Base-by-base conservation (phyloP, 352 stramenopile genomes). In the Globisporangium sylvaticum region DNA sequence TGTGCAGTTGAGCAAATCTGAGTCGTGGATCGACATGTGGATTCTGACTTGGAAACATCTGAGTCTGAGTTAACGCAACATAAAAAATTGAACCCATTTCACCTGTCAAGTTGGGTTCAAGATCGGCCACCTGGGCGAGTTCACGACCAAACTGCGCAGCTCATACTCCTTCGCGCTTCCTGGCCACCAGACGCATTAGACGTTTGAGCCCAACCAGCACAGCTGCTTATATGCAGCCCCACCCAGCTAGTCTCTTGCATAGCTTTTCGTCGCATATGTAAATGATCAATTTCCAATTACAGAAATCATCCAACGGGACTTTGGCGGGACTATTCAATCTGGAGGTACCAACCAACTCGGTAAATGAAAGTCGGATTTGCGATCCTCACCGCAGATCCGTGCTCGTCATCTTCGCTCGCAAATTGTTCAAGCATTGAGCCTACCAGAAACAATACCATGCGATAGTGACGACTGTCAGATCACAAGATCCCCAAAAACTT, bases 341-440 rank as follows among this genome's bases (percentile, higher is more conserved):
- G 37, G 37, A 44, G 37, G 37, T n/a, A 7, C 15, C 15, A 48
- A 48, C 15, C 39, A 44, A 44, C 37, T 44, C 37, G 14, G 37
- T 15, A 44, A 15, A 44, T 48, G 15, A n/a, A 22, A 22, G 18
- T 18, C 42, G 20, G 7, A 3, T 8, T n/a, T 10, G 6, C 20
- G 12, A 31, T n/a, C 20, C 31, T 70, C 52, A 92, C 55, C 82
- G 79, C 50, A 92, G 73, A 62, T 92, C 82, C 12, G 64, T 69
- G 25, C 66, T 80, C 39, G 65, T 66, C 59, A 92, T 78, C 50
- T 85, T 88, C 18, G 74, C 66, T 56, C 80, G 71, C 37, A 90
- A 54, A 48, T 83, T 90, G 14, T 65, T 73, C 59, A 90, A 63
- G 57, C 84, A 90, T 64, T 84, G 71, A 54, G 76, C 61, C 81